Percentiles rank a stretch among this genome's conserved stretches.
Evolutionary conservation across 78 protist genomes (phyloP).

Genomic region (Chrysochromulina parva): DNA sequence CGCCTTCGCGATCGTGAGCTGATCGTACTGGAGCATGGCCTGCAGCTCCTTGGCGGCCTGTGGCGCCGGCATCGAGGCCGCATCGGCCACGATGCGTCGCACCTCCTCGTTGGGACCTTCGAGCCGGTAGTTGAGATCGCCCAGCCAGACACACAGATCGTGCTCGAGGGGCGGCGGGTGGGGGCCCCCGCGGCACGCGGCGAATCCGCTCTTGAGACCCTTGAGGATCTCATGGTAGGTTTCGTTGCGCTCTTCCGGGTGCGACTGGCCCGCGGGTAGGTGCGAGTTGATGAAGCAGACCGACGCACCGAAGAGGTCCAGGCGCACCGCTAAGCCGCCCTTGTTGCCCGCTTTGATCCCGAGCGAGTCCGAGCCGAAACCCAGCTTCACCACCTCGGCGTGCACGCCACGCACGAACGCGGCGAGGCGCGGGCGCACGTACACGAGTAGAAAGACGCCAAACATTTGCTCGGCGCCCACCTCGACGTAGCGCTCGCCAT

Average conservation of each 20-base stretch:
- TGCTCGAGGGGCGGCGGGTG: slow-evolving; percentile 9
- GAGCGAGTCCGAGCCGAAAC: background rate
- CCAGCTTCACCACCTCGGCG: background rate
- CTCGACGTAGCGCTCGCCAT: background rate
- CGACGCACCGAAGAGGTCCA: background rate
- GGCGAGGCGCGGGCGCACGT: background rate
- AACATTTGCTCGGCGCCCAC: background rate
- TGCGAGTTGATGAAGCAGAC: slow-evolving; percentile 29
- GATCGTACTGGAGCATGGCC: background rate
- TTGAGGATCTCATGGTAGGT: background rate
- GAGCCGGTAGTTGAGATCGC: slow-evolving; percentile 72
- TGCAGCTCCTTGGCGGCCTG: background rate
- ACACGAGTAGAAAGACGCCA: background rate
- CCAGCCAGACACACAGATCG: slow-evolving; percentile 37
- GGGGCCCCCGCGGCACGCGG: background rate
- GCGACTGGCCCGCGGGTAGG: background rate
- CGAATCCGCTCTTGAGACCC: background rate
- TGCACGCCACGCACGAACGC: background rate
- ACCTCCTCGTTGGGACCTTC: background rate
- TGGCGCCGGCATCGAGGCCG: too few relatives aligned
- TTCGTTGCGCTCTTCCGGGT: background rate
- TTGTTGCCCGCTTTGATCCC: background rate
- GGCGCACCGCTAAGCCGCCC: slow-evolving; percentile 18
- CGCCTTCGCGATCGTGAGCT: background rate
- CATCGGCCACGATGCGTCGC: background rate